Conservation (phyloP, 2,329 filamentous ascomycete genomes). For the Penicillium nordicum region DNA sequence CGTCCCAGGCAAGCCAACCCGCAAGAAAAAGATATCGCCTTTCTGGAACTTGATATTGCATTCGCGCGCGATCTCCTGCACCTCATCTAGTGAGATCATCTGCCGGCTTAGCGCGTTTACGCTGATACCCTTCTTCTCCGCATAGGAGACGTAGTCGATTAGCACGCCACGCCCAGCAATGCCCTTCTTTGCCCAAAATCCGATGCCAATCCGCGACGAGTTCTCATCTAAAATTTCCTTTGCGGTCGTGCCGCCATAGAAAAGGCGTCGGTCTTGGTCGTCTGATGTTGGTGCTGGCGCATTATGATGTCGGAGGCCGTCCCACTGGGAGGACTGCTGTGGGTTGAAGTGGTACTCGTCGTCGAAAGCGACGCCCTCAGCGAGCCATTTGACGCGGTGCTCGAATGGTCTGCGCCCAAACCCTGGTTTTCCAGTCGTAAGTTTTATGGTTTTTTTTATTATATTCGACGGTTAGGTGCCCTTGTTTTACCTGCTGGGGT, state of each 20-base stretch:
- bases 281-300: slow-evolving; percentile 39
- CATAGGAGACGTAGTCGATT: slow-evolving; percentile 39
- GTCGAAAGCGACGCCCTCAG: slow-evolving; percentile 46
- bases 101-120: slow-evolving; percentile 34
- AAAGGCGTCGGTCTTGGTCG: slow-evolving; percentile 29
- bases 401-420: slow-evolving; percentile 52
- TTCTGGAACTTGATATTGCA: slow-evolving; percentile 35
- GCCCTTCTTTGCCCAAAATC: slow-evolving; percentile 38
- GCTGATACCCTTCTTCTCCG: slow-evolving; percentile 30
- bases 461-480: not conserved
- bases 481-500: slow-evolving; percentile 39
- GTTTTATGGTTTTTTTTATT: not conserved
- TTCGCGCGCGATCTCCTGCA: slow-evolving; percentile 34
- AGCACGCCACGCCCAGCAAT: slow-evolving; percentile 42
- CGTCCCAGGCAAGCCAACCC: slow-evolving; percentile 35
- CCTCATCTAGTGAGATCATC: slow-evolving; percentile 35
- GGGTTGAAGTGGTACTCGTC: slow-evolving; percentile 54
- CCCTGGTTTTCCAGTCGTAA: slow-evolving; percentile 36
- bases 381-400: slow-evolving; percentile 51
- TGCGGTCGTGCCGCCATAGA: slow-evolving; percentile 38
- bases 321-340: slow-evolving; percentile 55
- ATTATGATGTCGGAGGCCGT: slow-evolving; percentile 52
- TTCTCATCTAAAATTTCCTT: slow-evolving; percentile 34
- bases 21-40: slow-evolving; percentile 41
- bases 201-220: slow-evolving; percentile 37